phyloP scores from a whole-genome alignment of 192 early-diverging fungal genomes.

The Gaertneriomyces sp. region DNA sequence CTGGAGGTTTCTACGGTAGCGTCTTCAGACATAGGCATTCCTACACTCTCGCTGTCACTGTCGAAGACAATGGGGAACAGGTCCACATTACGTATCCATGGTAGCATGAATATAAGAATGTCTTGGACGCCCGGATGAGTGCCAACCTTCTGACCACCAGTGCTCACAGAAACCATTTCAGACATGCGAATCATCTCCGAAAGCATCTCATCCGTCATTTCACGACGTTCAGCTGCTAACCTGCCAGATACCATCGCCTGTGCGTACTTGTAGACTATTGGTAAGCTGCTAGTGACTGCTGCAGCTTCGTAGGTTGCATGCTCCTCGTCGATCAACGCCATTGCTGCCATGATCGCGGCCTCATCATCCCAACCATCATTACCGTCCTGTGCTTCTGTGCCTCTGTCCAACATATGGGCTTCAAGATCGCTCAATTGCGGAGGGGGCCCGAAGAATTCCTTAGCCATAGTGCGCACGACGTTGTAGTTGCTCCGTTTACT shows the following conservation, averaged over 20 bases:
- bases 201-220: constrained; percentile 66
- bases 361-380: constrained; percentile 30
- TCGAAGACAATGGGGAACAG: constrained; percentile 24
- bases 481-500: constrained; percentile 10
- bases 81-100: constrained; percentile 79
- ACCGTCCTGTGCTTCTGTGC: constrained; percentile 13
- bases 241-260: constrained; percentile 67
- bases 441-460: constrained; percentile 26
- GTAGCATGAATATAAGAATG: constrained; percentile 69
- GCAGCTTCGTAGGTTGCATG: constrained; percentile 45
- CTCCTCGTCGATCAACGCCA: constrained; percentile 26
- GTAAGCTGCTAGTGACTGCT: constrained; percentile 65
- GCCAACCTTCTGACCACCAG: constrained; percentile 17
- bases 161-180: constrained; percentile 39
- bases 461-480: constrained; percentile 11
- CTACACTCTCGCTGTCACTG: background rate
- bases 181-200: constrained; percentile 73
- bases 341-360: constrained; percentile 20
- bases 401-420: constrained; percentile 14
- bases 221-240: constrained; percentile 60
- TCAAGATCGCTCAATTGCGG: constrained; percentile 17
- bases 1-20: constrained; percentile 18
- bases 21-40: background rate
- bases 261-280: constrained; percentile 75
- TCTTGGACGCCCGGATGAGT: constrained; percentile 57